Evolutionary conservation across 441 rosid species (phyloP).

Genomic region (Pelargonium cotyledonis): DNA sequence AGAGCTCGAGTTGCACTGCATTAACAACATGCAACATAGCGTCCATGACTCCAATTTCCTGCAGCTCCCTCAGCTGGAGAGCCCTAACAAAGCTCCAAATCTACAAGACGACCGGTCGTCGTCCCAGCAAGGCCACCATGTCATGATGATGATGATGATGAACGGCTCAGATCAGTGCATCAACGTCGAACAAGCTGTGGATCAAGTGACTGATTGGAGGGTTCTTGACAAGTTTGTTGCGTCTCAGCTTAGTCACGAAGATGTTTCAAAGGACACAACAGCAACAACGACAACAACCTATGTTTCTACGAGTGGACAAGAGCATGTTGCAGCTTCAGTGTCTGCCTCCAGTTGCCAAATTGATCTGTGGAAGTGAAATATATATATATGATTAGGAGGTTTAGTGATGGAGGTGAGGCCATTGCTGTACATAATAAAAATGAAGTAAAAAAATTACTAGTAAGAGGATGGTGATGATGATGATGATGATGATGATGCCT

Average conservation of each 20-base stretch:
- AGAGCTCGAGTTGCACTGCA: conserved; percentile 61
- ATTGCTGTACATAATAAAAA: too few relatives aligned
- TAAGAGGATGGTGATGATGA: too few relatives aligned
- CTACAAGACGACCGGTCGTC: conserved; percentile 6
- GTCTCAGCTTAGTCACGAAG: conserved; percentile 85
- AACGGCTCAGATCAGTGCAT: conserved; percentile 31
- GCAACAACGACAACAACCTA: conserved; percentile 3
- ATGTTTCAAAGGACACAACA: conserved; percentile 36
- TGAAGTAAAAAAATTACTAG: too few relatives aligned
- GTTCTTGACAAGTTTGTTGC: conserved; percentile 95
- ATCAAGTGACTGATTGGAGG: conserved; percentile 88
- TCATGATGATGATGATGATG: conserved; percentile 16
- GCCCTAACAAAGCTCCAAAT: conserved; percentile 53
- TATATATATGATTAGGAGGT: too few relatives aligned
- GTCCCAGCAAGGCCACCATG: too few relatives aligned
- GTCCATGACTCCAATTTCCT: conserved; percentile 50
- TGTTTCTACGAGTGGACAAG: conserved; percentile 40
- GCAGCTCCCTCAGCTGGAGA: conserved; percentile 83
- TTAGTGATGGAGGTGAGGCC: too few relatives aligned
- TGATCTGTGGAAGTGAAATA: conserved; percentile 76
- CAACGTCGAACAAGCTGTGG: conserved; percentile 43
- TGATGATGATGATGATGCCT: too few relatives aligned
- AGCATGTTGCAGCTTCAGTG: conserved; percentile 34
- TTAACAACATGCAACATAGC: conserved; percentile 38
- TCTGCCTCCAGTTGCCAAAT: conserved; percentile 55